These are phyloP conservation scores for Ophiostoma ulmi DNA, from an alignment of 2,329 filamentous ascomycete species.

Conservation along the genomic window DNA sequence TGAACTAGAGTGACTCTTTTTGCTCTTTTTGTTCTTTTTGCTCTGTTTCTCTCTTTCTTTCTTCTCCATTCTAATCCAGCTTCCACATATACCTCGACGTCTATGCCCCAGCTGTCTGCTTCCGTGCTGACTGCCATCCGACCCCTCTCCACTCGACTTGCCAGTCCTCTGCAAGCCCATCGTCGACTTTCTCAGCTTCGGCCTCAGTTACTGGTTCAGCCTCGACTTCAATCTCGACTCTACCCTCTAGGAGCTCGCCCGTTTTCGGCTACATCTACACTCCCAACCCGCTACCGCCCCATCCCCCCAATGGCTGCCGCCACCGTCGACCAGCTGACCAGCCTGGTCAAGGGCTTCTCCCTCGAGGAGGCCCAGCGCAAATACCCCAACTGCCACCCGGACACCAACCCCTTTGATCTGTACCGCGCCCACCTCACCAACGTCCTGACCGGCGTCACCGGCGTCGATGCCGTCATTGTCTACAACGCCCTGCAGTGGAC, in stretches of 20 bases:
- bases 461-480: conserved; percentile 64
- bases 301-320: conserved; percentile 20
- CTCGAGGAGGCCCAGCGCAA: conserved; percentile 37
- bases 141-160: background rate
- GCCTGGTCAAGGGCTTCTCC: conserved; percentile 36
- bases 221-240: background rate
- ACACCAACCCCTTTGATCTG: conserved; percentile 70
- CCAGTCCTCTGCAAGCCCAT: background rate
- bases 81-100: background rate
- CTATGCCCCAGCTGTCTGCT: conserved; percentile 13
- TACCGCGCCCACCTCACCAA: conserved; percentile 73
- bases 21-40: background rate
- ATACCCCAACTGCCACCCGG: conserved; percentile 58
- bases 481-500: conserved; percentile 77
- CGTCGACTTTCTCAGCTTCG: background rate
- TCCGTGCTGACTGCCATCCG: conserved; percentile 1
- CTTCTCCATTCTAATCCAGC: background rate
- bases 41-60: background rate
- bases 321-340: conserved; percentile 34
- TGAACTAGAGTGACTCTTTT: background rate
- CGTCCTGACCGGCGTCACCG: conserved; percentile 62
- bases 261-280: background rate
- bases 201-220: background rate
- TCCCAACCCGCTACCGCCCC: background rate
- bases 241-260: background rate